Evolutionary conservation across 345 rosid species (phyloP).

Genomic region (Anastatica hierochuntica): DNA sequence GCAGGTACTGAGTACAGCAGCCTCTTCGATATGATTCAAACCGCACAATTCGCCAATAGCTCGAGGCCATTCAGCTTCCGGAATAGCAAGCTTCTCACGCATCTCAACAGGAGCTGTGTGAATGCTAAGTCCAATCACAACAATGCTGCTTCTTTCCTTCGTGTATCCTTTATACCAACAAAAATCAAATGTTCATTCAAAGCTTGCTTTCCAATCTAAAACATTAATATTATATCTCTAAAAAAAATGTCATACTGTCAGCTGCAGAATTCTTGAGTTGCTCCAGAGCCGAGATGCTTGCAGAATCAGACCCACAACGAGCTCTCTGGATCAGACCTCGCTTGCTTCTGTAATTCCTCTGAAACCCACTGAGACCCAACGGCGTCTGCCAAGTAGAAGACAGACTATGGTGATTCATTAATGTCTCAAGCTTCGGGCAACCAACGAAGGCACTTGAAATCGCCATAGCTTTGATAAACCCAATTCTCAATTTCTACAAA

Average conservation of each 20-base stretch:
- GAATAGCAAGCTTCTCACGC: constrained; percentile 77
- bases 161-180: no score
- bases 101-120: constrained; percentile 75
- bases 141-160: constrained; percentile 65
- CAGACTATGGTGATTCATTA: constrained; percentile 28
- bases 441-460: constrained; percentile 36
- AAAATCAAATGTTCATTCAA: no score
- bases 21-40: constrained; percentile 86
- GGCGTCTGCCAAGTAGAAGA: constrained; percentile 25
- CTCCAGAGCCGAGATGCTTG: constrained; percentile 51
- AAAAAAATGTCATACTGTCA: constrained; percentile 47
- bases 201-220: no score
- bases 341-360: constrained; percentile 23
- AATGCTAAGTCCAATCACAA: constrained; percentile 64
- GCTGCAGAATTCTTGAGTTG: constrained; percentile 61
- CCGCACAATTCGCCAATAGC: constrained; percentile 70
- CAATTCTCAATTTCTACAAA: not conserved
- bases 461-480: constrained; percentile 30
- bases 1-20: constrained; percentile 78
- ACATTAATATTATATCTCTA: no score
- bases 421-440: constrained; percentile 37
- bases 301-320: constrained; percentile 31
- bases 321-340: constrained; percentile 27
- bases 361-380: constrained; percentile 26
- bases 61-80: constrained; percentile 81